Conservation (phyloP, 1,284 basidiomycete species). For the Apiotrichum gracile region DNA sequence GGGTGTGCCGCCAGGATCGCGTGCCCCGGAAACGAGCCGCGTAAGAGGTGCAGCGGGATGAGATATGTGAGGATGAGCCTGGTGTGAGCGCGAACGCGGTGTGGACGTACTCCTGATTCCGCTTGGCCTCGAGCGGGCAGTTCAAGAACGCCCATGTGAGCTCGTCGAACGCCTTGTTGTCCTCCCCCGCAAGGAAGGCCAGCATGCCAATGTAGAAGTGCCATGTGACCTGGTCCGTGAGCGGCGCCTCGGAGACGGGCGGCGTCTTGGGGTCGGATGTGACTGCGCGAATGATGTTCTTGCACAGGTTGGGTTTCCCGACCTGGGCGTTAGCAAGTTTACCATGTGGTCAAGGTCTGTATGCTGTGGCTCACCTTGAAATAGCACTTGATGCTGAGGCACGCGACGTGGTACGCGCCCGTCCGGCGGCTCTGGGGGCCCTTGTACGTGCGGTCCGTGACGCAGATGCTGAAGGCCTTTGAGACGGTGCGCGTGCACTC, state of each 20-base stretch:
- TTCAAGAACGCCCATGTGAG: slow-evolving; percentile 73
- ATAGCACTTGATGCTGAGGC: slow-evolving; percentile 86
- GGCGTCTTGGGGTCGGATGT: slow-evolving; percentile 80
- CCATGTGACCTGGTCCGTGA: slow-evolving; percentile 84
- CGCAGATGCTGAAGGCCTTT: slow-evolving; percentile 85
- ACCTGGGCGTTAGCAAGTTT: slow-evolving; percentile 53
- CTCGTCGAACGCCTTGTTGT: slow-evolving; percentile 75
- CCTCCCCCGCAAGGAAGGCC: slow-evolving; percentile 87
- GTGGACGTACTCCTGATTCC: slow-evolving; percentile 69
- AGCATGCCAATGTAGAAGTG: slow-evolving; percentile 91
- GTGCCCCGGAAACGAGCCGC: slow-evolving; percentile 71
- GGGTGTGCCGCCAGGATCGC: slow-evolving; percentile 66
- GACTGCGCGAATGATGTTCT: slow-evolving; percentile 85
- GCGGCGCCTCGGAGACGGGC: slow-evolving; percentile 65
- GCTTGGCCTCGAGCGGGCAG: slow-evolving; percentile 61
- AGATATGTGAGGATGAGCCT: slow-evolving; percentile 84
- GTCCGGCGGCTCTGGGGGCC: slow-evolving; percentile 75
- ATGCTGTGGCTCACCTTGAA: slow-evolving; percentile 62
- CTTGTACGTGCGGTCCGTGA: slow-evolving; percentile 74
- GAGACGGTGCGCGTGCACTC: slow-evolving; percentile 85
- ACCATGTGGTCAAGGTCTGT: background rate
- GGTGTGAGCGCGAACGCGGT: slow-evolving; percentile 22
- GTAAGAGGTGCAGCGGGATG: slow-evolving; percentile 78
- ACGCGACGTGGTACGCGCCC: slow-evolving; percentile 93
- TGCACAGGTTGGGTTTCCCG: slow-evolving; percentile 81